Evolutionary conservation across 2,329 filamentous ascomycete genomes (phyloP).

Genomic region (Alternaria rosae): DNA sequence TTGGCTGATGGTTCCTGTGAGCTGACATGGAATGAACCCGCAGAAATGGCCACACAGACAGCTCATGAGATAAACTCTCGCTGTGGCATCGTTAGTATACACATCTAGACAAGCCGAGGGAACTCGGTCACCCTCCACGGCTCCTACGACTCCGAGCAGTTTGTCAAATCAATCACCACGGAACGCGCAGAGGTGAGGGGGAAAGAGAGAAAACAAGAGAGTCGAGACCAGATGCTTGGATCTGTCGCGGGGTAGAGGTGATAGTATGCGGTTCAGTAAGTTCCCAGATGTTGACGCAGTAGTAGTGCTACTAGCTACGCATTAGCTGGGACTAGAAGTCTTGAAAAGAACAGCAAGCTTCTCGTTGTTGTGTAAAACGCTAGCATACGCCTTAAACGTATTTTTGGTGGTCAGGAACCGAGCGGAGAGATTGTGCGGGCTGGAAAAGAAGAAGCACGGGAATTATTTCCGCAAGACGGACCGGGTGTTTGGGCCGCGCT

Average conservation of each 20-base stretch:
- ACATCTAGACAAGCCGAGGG: background rate
- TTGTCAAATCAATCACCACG: background rate
- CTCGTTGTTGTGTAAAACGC: background rate
- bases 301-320: background rate
- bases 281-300: background rate
- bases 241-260: background rate
- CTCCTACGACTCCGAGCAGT: background rate
- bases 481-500: background rate
- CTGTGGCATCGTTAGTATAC: background rate
- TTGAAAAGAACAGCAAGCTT: background rate
- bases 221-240: background rate
- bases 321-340: background rate
- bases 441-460: background rate
- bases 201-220: background rate
- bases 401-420: background rate
- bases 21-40: background rate
- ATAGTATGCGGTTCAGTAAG: background rate
- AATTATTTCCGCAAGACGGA: background rate
- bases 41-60: background rate
- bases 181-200: background rate
- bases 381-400: background rate
- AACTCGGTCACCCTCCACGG: background rate
- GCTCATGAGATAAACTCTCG: background rate
- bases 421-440: background rate
- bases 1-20: background rate